A percentile compares a stretch with the other conserved stretches of the same genome.
Evolutionary conservation across 768 basidiomycete genomes (phyloP).

Genomic region (Tulasnella sp.): DNA sequence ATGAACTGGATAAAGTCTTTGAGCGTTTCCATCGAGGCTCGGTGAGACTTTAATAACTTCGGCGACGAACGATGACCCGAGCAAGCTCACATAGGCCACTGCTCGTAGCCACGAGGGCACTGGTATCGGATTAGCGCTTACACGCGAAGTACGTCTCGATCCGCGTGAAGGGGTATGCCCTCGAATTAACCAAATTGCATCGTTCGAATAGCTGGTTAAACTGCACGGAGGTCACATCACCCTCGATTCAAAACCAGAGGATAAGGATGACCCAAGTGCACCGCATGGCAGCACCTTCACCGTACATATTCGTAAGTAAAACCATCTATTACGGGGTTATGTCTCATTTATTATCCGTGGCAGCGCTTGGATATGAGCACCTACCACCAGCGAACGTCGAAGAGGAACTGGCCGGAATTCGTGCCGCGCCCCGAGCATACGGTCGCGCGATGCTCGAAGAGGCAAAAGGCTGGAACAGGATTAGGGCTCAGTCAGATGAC

Average conservation of each 20-base stretch:
- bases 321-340: too few relatives aligned
- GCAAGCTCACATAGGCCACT: conserved; percentile 23
- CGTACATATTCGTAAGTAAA: conserved; percentile 26
- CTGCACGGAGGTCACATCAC: conserved; percentile 34
- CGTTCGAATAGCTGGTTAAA: conserved; percentile 26
- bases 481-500: not conserved
- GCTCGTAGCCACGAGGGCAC: conserved; percentile 33
- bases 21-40: conserved; percentile 36
- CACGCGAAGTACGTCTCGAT: conserved; percentile 25
- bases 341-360: not conserved
- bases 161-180: not conserved
- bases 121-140: conserved; percentile 35
- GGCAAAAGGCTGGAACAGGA: conserved; percentile 32
- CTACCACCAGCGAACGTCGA: conserved; percentile 30
- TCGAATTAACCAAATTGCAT: not conserved
- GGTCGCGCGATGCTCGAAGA: conserved; percentile 35
- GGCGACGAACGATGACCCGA: not conserved
- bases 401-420: conserved; percentile 13
- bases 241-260: conserved; percentile 29
- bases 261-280: conserved; percentile 28
- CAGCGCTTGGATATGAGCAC: conserved; percentile 32
- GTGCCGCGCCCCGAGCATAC: conserved; percentile 23
- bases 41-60: conserved; percentile 15
- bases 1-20: conserved; percentile 29
- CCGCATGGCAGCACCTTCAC: conserved; percentile 34